A percentile compares a stretch with the other conserved stretches of the same genome.
Evolutionary conservation across 129 eudicot species (phyloP).

Genomic region (carrot (Daucus carota)): DNA sequence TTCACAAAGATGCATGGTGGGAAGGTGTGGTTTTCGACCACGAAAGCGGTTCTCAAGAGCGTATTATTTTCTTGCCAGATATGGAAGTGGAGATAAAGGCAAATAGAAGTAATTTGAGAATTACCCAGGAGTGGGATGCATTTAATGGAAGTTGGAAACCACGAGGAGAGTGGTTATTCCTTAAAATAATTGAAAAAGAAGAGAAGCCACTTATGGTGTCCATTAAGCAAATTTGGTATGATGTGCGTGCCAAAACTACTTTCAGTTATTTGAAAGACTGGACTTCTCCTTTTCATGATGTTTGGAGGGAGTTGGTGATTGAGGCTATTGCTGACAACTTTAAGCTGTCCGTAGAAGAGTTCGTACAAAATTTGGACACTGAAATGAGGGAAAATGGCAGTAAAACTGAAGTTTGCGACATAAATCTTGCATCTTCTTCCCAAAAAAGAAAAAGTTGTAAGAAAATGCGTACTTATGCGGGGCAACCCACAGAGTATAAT

Average conservation of each 20-base stretch:
- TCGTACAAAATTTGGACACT: constrained; percentile 20
- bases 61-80: constrained; percentile 74
- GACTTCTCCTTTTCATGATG: constrained; percentile 35
- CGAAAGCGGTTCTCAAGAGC: constrained; percentile 31
- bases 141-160: constrained; percentile 43
- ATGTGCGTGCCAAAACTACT: constrained; percentile 34
- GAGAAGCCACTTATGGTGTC: constrained; percentile 43
- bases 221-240: constrained; percentile 80
- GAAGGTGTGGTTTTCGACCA: constrained; percentile 86
- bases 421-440: neutral
- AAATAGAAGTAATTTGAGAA: constrained; percentile 24
- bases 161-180: constrained; percentile 66
- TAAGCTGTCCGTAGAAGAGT: constrained; percentile 30
- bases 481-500: constrained; percentile 10
- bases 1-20: constrained; percentile 80
- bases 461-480: neutral
- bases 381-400: neutral
- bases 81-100: constrained; percentile 51
- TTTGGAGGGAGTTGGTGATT: constrained; percentile 47
- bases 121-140: constrained; percentile 74
- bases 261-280: constrained; percentile 49
- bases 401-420: neutral
- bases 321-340: constrained; percentile 33
- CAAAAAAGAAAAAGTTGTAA: too few species aligned
- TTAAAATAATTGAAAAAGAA: constrained; percentile 46